A percentile compares a stretch with the other conserved stretches of the same genome.
These are phyloP conservation scores for Pseudodiploospora longispora DNA, from an alignment of 2,329 filamentous ascomycete genomes.

Conservation along the genomic window DNA sequence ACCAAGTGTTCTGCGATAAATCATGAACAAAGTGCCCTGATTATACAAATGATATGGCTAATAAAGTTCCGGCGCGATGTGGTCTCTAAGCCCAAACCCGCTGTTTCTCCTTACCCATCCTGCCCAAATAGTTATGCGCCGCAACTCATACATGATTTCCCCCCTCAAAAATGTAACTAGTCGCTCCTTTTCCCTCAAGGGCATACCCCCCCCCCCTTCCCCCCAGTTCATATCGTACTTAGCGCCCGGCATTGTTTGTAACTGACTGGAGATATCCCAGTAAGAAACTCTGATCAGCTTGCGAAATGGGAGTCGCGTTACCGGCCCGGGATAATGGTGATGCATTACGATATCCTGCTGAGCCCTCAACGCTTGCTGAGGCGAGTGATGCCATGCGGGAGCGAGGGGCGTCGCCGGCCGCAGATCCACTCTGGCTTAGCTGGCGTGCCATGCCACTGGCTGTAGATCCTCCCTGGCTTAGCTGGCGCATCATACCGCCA, in stretches of 20 bases:
- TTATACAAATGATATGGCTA: too few species aligned
- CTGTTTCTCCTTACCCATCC: too few species aligned
- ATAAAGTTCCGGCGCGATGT: too few species aligned
- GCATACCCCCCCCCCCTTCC: neutral
- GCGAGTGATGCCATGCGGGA: constrained; percentile 38
- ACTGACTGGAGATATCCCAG: constrained; percentile 62
- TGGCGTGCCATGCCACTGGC: neutral
- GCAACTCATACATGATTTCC: too few species aligned
- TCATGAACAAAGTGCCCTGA: too few species aligned
- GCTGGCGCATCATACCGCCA: neutral
- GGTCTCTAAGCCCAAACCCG: too few species aligned
- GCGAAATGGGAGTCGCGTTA: constrained; percentile 51
- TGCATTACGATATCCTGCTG: constrained; percentile 7
- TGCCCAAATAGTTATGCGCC: too few species aligned
- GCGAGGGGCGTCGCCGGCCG: constrained; percentile 12
- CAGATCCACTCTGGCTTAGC: neutral
- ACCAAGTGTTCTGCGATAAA: too few species aligned
- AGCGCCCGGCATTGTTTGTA: constrained; percentile 31
- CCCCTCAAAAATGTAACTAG: too few species aligned
- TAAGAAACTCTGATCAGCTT: constrained; percentile 68
- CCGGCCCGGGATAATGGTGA: constrained; percentile 31
- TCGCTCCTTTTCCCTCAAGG: too few species aligned
- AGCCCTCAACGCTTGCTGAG: constrained; percentile 28
- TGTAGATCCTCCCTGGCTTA: constrained; percentile 14
- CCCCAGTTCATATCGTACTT: constrained; percentile 6